A percentile compares a stretch with the other conserved stretches of the same genome.
Evolutionary conservation across 106 monocot genomes (phyloP).

Genomic region (Platanthera guangdongensis): DNA sequence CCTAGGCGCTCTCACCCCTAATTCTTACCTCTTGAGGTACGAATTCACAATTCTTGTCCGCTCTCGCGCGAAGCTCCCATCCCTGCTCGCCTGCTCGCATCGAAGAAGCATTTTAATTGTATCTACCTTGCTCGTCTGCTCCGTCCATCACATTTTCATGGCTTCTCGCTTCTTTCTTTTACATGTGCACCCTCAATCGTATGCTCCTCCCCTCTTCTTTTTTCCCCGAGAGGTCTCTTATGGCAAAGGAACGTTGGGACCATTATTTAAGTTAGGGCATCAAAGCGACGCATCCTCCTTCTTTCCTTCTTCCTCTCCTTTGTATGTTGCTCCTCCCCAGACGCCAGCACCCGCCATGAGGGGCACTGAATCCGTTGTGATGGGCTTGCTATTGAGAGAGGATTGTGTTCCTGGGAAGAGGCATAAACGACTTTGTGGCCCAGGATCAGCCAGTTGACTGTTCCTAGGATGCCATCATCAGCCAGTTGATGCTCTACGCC

Average conservation of each 20-base stretch:
- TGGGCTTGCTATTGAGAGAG: constrained; percentile 74
- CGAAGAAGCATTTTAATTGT: no score
- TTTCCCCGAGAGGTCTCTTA: not conserved
- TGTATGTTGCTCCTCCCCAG: no score
- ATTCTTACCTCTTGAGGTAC: no score
- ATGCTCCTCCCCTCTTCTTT: constrained; percentile 4
- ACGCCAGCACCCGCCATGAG: no score
- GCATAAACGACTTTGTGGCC: constrained; percentile 78
- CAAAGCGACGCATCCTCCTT: not conserved
- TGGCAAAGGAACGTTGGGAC: not conserved
- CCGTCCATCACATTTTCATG: not conserved
- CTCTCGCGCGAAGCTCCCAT: no score
- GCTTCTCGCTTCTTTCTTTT: not conserved
- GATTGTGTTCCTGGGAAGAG: constrained; percentile 82
- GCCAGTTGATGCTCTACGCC: constrained; percentile 83
- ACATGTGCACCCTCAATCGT: no score
- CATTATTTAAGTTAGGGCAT: constrained; percentile 9
- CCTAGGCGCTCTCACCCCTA: no score
- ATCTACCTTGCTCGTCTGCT: no score
- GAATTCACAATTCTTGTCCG: no score
- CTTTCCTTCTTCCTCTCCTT: no score
- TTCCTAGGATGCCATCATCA: constrained; percentile 56
- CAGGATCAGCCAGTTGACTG: no score
- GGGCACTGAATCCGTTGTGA: constrained; percentile 58
- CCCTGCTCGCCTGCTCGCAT: no score